These are phyloP conservation scores for Schizosaccharomyces octosporus DNA, from an alignment of 805 yeast species.

Conservation along the genomic window DNA sequence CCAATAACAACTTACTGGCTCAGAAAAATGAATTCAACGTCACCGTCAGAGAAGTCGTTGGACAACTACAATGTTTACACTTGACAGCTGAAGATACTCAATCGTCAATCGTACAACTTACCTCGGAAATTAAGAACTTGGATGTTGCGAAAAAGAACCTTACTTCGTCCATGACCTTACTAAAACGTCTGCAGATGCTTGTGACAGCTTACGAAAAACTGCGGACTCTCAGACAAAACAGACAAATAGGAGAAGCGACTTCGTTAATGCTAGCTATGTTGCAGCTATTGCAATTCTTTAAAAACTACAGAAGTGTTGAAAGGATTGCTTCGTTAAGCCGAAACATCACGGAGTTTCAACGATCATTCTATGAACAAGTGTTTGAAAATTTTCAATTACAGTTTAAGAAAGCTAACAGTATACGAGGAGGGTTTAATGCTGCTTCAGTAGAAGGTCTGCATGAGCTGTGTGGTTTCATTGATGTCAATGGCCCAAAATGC, in stretches of 20 bases:
- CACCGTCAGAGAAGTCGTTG: background rate
- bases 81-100: background rate
- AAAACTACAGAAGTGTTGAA: slow-evolving; percentile 58
- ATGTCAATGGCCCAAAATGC: slow-evolving; percentile 31
- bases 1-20: background rate
- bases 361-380: slow-evolving; percentile 39
- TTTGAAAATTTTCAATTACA: slow-evolving; percentile 45
- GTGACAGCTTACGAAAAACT: slow-evolving; percentile 47
- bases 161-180: slow-evolving; percentile 59
- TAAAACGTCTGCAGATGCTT: slow-evolving; percentile 70
- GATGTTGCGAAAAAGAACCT: slow-evolving; percentile 69
- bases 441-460: slow-evolving; percentile 8
- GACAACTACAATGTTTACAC: background rate
- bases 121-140: slow-evolving; percentile 48
- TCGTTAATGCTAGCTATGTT: slow-evolving; percentile 29
- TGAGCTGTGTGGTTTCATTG: slow-evolving; percentile 53
- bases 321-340: slow-evolving; percentile 46
- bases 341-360: slow-evolving; percentile 33
- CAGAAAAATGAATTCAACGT: background rate
- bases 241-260: background rate
- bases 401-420: slow-evolving; percentile 15
- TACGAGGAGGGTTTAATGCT: slow-evolving; percentile 9
- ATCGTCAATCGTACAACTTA: slow-evolving; percentile 20
- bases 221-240: background rate
- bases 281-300: slow-evolving; percentile 48